These are phyloP conservation scores for Taphrina communis DNA, from an alignment of 1,139 yeast species.

Conservation along the genomic window DNA sequence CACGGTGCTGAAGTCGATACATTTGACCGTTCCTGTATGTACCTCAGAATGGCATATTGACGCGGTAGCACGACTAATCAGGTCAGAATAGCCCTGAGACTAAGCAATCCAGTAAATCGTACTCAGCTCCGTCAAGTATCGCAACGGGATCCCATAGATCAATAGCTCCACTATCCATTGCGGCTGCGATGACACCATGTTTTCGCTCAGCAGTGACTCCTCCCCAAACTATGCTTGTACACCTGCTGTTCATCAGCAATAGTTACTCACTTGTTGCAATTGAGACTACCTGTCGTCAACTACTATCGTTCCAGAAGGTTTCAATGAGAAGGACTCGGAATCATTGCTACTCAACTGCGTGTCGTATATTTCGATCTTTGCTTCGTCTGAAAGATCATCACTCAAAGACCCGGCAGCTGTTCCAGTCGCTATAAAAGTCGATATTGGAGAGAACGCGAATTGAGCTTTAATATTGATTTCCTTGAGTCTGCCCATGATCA, in stretches of 20 bases:
- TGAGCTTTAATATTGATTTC: slow-evolving; percentile 39
- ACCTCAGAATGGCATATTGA: slow-evolving; percentile 46
- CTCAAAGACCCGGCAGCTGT: slow-evolving; percentile 37
- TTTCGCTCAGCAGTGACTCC: slow-evolving; percentile 62
- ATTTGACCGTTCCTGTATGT: slow-evolving; percentile 74
- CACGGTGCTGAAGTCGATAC: slow-evolving; percentile 77
- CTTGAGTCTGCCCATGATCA: slow-evolving; percentile 29
- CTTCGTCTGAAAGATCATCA: slow-evolving; percentile 28
- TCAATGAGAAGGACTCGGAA: slow-evolving; percentile 11
- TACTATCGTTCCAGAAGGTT: slow-evolving; percentile 1
- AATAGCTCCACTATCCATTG: slow-evolving; percentile 79
- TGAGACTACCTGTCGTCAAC: slow-evolving; percentile 18
- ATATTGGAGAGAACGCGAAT: slow-evolving; percentile 32
- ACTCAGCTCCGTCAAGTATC: slow-evolving; percentile 42
- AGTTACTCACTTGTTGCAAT: background rate
- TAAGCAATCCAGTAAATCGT: slow-evolving; percentile 52
- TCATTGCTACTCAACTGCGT: slow-evolving; percentile 19
- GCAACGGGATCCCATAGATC: slow-evolving; percentile 73
- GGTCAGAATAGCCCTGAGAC: background rate
- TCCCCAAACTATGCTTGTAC: slow-evolving; percentile 86
- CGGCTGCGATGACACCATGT: slow-evolving; percentile 78
- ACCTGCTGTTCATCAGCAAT: background rate
- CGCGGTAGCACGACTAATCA: background rate
- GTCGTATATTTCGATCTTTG: slow-evolving; percentile 32
- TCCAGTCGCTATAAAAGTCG: slow-evolving; percentile 27